Evolutionary conservation across 805 yeast species (phyloP), one percentile per base, ranked within the genome.

Genomic region (Yarrowia deformans): DNA sequence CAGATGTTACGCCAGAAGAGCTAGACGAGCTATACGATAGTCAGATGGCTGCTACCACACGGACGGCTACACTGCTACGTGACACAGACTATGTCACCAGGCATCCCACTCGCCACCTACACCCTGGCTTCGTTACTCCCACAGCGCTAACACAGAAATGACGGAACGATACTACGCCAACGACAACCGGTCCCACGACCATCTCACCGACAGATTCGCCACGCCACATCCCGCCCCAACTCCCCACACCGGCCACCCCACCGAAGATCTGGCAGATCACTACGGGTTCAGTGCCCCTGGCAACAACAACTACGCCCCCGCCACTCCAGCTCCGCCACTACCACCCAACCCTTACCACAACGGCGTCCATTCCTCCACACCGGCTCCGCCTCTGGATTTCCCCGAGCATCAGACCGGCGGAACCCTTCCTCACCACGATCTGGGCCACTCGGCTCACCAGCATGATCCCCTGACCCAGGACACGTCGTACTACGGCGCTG

Each of bases 141-240:
- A n/a, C 23, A 8, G 10, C 8, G 19, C 66, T 58, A 60, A 60
- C 52, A 1, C 32, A 60, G 66, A 60, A 60, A 60, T 60, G 66
- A 60, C 66, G 42, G 66, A 60, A 23, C 52, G 66, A n/a, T 60
- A 60, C 66, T 60, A 60, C 52, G 40, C 66, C 29, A 60, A 60
- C 52, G 66, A 60, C 32, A 60, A 60, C 43, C 50, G 66, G 43
- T 60, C 66, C 14, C 66, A 60, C 18, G 66, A 60, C 14, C 66
- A 45, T n/a, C 66, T 60, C 40, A 60, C 66, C 8, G 66, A 60
- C 34, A 42, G 66, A 14, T 60, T 13, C 10, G 35, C 29, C n/a
- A 60, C 54, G 3, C 68, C 68, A 9, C 68, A 48, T 12, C 68
- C 68, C 1, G 46, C 56, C 1, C 56, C 43, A 0, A 46, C 68